phyloP scores from a whole-genome alignment of 495 filamentous ascomycete species.

The Sordaria brevicollis region DNA sequence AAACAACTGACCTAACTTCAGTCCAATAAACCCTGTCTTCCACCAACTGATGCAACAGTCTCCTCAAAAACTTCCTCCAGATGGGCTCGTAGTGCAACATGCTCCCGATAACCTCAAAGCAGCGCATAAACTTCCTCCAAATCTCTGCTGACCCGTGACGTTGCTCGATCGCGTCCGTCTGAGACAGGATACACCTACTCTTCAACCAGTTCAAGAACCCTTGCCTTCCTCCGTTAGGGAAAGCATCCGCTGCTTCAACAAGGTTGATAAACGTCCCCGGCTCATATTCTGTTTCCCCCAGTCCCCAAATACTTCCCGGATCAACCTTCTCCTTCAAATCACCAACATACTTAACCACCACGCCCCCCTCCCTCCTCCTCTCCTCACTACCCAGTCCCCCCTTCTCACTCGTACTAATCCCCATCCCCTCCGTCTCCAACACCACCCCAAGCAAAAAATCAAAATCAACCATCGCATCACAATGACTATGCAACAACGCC shows the following conservation, averaged over 20 bases:
- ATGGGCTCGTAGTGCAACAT: conserved; percentile 88
- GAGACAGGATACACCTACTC: conserved; percentile 55
- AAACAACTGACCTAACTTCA: conserved; percentile 44
- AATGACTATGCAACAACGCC: conserved; percentile 74
- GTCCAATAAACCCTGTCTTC: conserved; percentile 75
- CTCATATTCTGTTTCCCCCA: conserved; percentile 36
- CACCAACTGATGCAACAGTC: conserved; percentile 54
- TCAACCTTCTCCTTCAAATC: background rate
- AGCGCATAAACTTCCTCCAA: conserved; percentile 65
- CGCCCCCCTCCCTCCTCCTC: conserved; percentile 33
- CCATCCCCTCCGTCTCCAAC: conserved; percentile 64
- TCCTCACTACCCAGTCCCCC: conserved; percentile 37
- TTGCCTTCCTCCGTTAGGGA: conserved; percentile 55
- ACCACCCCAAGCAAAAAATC: conserved; percentile 64
- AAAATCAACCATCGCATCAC: conserved; percentile 83
- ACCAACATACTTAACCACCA: conserved; percentile 16
- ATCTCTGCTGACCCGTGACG: conserved; percentile 70
- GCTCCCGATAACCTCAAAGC: conserved; percentile 58
- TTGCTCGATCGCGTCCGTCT: conserved; percentile 64
- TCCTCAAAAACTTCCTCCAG: conserved; percentile 61
- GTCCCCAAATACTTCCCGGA: background rate
- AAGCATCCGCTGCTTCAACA: conserved; percentile 55
- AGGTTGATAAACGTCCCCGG: conserved; percentile 46
- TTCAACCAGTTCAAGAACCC: conserved; percentile 77
- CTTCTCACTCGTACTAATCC: conserved; percentile 43